These are phyloP conservation scores for Senecio squalidus DNA, from an alignment of 140 eudicot genomes.

Conservation along the genomic window DNA sequence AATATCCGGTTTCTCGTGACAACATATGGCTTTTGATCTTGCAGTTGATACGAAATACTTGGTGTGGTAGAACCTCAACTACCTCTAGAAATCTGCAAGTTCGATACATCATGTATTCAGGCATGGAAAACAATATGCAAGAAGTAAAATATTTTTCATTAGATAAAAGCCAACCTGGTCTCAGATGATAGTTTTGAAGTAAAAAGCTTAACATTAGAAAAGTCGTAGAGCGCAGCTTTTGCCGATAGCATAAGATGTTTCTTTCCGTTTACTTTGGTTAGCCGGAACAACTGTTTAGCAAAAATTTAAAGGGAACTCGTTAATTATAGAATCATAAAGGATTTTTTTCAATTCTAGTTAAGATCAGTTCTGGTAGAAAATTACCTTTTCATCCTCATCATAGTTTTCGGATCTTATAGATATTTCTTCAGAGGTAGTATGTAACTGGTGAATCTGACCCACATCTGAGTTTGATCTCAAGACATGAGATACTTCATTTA, in stretches of 20 bases:
- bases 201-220: not conserved
- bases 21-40: slow-evolving; percentile 6
- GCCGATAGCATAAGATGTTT: slow-evolving; percentile 19
- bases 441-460: not conserved
- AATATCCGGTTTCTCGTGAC: slow-evolving; percentile 2
- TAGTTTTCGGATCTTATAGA: too few relatives aligned
- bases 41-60: not conserved
- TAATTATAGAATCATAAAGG: not conserved
- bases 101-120: not conserved
- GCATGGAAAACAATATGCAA: too few relatives aligned
- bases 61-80: slow-evolving; percentile 4
- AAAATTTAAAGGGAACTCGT: not conserved
- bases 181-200: not conserved
- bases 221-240: slow-evolving; percentile 2
- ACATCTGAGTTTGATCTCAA: not conserved
- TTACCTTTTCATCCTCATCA: not conserved
- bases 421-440: too few relatives aligned
- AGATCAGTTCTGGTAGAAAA: not conserved
- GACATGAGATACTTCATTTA: not conserved
- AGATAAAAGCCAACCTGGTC: slow-evolving; percentile 15
- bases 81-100: slow-evolving; percentile 15
- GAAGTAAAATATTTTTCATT: too few relatives aligned
- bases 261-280: slow-evolving; percentile 1
- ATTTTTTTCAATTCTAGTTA: not conserved
- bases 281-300: not conserved